Base-by-base conservation (phyloP, 1,284 basidiomycete genomes). In the Athelia sp. region DNA sequence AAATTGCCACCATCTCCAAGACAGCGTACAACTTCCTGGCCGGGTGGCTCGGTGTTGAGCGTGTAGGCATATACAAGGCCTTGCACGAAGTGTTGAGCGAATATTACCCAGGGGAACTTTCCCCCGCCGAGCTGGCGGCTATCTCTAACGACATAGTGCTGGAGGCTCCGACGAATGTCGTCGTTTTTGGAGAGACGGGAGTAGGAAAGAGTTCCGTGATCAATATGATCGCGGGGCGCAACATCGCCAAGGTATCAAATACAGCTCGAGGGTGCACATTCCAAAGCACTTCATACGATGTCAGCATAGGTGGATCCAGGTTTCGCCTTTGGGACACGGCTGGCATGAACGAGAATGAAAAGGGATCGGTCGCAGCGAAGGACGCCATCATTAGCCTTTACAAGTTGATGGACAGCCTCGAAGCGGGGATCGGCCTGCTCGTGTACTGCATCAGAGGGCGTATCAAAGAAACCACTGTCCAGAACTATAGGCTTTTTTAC, bases 401-500 rank as follows among this genome's bases (percentile, higher is more conserved):
- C 19, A 17, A 21, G n/a, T 21, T 40, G n/a, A n/a, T 40, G n/a
- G n/a, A 21, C 19, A n/a, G 36, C 36, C 36, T 40, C 15, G 42
- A 49, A 24, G 44, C n/a, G 19, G 47, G 47, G 10, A 22, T 48
- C 22, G 15, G 19, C 15, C 38, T 48, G 19, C 38, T 48, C 15
- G 35, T 55, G 23, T 48, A 47, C 43, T 42, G 35, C 47, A 18
- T 48, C 10, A n/a, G 40, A 13, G 47, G 38, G n/a, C 46, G 58
- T 43, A 31, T 58, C 43, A 56, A 43, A 2, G 47, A 46, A 18
- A 50, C 49, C 3, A 47, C 59, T 15, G 46, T 47, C 38, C 55
- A 36, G 15, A 59, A 59, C 34, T 62, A 59, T 34, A 54, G 58
- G 24, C 22, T 59, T 21, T 59, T 59, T 36, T 56, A 52, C 8